Percentiles rank a stretch among this genome's conserved stretches.
phyloP scores from a whole-genome alignment of 495 filamentous ascomycete species.

The Wilcoxina mikolae region DNA sequence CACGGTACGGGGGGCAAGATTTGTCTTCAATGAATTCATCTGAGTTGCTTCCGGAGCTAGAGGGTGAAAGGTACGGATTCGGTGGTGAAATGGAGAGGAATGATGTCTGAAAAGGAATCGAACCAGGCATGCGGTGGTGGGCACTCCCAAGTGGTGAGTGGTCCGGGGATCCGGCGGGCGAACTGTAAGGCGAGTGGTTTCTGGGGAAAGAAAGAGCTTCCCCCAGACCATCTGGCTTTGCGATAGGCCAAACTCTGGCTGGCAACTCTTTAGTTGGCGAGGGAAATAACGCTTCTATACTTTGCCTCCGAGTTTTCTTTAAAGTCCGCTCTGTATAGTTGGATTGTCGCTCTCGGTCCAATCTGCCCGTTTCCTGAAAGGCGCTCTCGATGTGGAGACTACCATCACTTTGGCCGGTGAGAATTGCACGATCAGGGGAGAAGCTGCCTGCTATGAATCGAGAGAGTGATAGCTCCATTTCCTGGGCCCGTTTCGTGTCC shows the following conservation, averaged over 20 bases:
- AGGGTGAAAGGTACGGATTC: neutral
- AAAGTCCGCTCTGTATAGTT: too few species aligned
- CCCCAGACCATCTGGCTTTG: neutral
- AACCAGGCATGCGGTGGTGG: too few species aligned
- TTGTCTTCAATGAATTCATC: too few species aligned
- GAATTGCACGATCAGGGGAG: neutral
- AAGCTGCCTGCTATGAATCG: conserved; percentile 25
- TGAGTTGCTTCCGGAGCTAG: neutral
- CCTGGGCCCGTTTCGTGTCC: conserved; percentile 20
- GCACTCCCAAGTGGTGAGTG: too few species aligned
- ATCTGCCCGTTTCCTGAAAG: neutral
- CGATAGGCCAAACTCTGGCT: too few species aligned
- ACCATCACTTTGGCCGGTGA: neutral
- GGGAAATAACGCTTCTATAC: neutral
- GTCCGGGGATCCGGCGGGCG: neutral
- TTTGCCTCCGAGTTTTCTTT: conserved; percentile 4
- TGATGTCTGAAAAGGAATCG: neutral
- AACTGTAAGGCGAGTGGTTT: neutral
- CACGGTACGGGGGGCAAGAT: neutral
- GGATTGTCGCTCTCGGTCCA: conserved; percentile 12
- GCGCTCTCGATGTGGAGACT: conserved; percentile 1
- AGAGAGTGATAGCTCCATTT: conserved; percentile 24
- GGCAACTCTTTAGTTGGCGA: too few species aligned
- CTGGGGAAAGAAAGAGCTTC: neutral
- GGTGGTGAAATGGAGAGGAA: neutral